Evolutionary conservation across 2,329 filamentous ascomycete species (phyloP), one percentile per base, ranked within the genome.

Genomic region (Colletotrichum sp.): DNA sequence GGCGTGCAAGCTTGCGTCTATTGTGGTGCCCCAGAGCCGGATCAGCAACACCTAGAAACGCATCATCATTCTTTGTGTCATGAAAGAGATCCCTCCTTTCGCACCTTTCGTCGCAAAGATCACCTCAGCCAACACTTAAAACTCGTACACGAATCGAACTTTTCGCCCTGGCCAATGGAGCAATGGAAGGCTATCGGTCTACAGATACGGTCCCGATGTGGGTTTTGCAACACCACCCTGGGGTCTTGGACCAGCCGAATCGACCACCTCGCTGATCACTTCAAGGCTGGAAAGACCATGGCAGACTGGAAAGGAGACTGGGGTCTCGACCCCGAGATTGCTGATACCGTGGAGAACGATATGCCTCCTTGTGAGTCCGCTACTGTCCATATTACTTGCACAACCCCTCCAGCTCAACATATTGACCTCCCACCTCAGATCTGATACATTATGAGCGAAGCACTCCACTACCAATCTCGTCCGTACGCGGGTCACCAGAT

Each of bases 71-170:
- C 78, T 3, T 2, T 34, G 8, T 63, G 61, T 29, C 73, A 85
- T 62, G 87, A 90, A 27, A 84, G 84, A 4, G 82, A 80, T 0
- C n/a, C 12, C 0, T 21, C 8, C 2, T 13, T 51, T 7, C n/a
- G 43, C 3, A 51, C 43, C 43, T 86, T 86, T 63, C 83, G 82
- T 21, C 76, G 85, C 16, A 86, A 86, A 61, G 85, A 86, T 36
- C 85, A 86, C 70, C 76, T 86, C 2, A 79, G 81, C 1, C 85
- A 86, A 43, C 85, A 86, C 43, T 72, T 86, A 7, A 82, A 83
- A 12, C 77, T 85, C 3, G 82, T 86, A 1, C 85, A 86, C 36
- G 78, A 81, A 61, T 72, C 75, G 1, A 87, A 87, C 78, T 84
- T 69, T 65, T 81, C 70, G 76, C 81, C 72, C 24, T 80, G 78